Base-by-base conservation (phyloP, 2,329 filamentous ascomycete genomes). In the Cordyceps javanica region DNA sequence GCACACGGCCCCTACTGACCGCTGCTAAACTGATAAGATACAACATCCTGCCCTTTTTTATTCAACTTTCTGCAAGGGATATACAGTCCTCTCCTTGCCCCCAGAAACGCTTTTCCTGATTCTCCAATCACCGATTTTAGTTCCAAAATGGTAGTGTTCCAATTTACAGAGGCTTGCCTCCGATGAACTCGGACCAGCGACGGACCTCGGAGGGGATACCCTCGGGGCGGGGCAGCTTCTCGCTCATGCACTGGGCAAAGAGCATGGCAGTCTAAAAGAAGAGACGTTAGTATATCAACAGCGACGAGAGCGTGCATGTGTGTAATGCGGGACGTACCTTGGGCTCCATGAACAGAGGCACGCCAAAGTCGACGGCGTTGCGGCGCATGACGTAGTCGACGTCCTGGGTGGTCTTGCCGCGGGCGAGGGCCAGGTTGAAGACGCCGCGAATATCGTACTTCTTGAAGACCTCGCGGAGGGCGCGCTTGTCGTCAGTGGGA, bases 351-450 rank as follows among this genome's bases (percentile, higher is more conserved):
- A 99, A 97, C 58, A 99, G 80, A 50, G 94, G 94, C 32, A 97
- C 91, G 66, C 93, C 93, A 73, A 99, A 99, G 77, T 99, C 94
- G 58, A 99, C 94, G 28, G 94, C 94, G 70, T 99, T 99, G 71
- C 94, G 86, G 68, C 94, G 86, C 93, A 97, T 97, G 58, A 99
- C 91, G 68, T 99, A 99, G 78, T 99, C 92, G 69, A 95, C 90
- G 70, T 99, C 94, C 61, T 89, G 78, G 60, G 90, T 80, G 38
- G 89, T 93, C 80, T 90, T 92, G 60, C 86, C 94, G 69, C 92
- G 82, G 65, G 83, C 84, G 74, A 88, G 85, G 59, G 93, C 91
- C 67, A 99, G 78, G 80, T 97, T 97, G 82, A 99, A 99, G 61
- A 91, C 90, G 68, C 94, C 94, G 59, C 89, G 86, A 73, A 99